Base-by-base conservation (phyloP, 352 stramenopile genomes). In the Phytophthora europaea region DNA sequence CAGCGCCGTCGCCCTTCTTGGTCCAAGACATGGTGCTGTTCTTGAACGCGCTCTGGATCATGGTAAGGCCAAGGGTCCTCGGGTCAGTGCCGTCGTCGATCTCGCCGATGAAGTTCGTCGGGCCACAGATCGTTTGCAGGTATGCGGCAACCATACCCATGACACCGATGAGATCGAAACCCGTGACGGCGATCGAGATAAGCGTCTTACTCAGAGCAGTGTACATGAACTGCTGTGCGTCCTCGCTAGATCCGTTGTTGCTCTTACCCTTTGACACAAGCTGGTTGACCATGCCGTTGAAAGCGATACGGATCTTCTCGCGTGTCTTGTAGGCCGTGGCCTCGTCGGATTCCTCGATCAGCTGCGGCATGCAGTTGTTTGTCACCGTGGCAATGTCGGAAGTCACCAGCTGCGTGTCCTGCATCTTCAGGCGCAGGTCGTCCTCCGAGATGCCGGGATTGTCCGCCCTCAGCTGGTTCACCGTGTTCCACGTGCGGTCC, bases 61-160 rank as follows among this genome's bases (percentile, higher is more conserved):
- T 76, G 8, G 53, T 67, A 15, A 88, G 48, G 2, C 79, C 81
- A 1, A 88, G 53, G 0, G 81, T 79, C 1, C 75, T 50, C 1
- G 72, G 60, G 1, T 78, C 61, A 0, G 58, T 61, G 9, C 81
- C 81, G 22, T 82, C 77, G 45, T 88, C 81, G 56, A 88, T 82
- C 28, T 84, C 68, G 4, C 79, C 76, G 10, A 85, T 51, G 52
- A 82, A 76, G 10, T 76, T 65, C 5, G 81, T 86, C 3, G 79
- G 81, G 3, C 81, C 76, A 48, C 81, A 88, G 47, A 88, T 82
- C 16, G 79, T 80, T 60, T 88, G 73, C 15, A 86, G 70, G 57
- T 81, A 88, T 59, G 80, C 77, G 22, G 75, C 75, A 0, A 71
- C 67, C 59, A 88, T 58, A 28, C 55, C 67, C 2, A 73, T 80